Evolutionary conservation across 1,284 basidiomycete genomes (phyloP).

Genomic region (Tremellales sp.): DNA sequence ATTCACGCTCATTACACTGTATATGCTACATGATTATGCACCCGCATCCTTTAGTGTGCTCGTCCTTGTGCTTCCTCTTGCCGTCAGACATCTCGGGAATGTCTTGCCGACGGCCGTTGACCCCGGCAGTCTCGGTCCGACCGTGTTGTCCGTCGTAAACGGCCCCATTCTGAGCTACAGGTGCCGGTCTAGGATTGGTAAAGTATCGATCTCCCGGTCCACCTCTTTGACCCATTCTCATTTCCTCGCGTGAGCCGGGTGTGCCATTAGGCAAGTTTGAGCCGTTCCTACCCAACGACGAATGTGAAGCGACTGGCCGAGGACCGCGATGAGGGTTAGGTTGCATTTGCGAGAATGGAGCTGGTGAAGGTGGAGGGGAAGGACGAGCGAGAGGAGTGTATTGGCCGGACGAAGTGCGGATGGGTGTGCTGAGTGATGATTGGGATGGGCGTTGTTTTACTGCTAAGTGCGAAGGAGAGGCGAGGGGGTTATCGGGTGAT

Average conservation of each 20-base stretch:
- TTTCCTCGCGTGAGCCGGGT: no score
- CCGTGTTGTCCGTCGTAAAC: background rate
- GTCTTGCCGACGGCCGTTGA: background rate
- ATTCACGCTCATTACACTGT: no score
- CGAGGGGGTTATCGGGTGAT: conserved; percentile 26
- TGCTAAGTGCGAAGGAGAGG: conserved; percentile 2
- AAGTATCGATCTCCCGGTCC: background rate
- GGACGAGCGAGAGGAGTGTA: background rate
- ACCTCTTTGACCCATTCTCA: no score
- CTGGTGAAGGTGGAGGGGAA: background rate
- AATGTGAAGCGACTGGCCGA: no score
- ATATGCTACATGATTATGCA: conserved; percentile 18
- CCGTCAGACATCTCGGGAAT: background rate
- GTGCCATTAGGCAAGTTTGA: background rate
- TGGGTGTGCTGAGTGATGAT: background rate
- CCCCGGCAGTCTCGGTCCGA: background rate
- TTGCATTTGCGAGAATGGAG: background rate
- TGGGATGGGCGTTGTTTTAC: background rate
- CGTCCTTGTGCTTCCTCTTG: conserved; percentile 7
- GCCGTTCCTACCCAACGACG: background rate
- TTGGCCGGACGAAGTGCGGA: conserved; percentile 9
- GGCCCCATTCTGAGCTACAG: background rate
- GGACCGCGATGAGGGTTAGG: background rate
- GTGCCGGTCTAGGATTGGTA: background rate
- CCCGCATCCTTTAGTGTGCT: conserved; percentile 19